These are phyloP conservation scores for Platanus orientalis DNA, from an alignment of 164 flowering plant genomes.

Conservation along the genomic window DNA sequence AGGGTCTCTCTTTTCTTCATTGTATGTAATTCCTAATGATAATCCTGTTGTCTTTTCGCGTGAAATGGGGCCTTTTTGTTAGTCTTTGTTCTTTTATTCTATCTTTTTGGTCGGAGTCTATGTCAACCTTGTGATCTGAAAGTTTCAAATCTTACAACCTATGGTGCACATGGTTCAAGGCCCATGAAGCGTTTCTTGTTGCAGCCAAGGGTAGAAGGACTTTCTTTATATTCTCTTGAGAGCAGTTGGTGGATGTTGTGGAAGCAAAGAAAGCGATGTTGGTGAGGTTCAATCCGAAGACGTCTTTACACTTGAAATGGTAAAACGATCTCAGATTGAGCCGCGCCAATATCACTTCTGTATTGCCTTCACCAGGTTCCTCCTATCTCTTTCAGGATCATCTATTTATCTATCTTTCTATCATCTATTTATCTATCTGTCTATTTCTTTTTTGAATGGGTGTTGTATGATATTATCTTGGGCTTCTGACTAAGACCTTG, in stretches of 20 bases:
- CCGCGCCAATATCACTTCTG: constrained; percentile 99
- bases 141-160: background rate
- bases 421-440: background rate
- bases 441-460: background rate
- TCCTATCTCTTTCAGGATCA: constrained; percentile 4
- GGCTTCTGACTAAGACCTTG: background rate
- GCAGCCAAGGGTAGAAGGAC: background rate
- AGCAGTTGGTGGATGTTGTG: constrained; percentile 9
- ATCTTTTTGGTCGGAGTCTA: constrained; percentile 10
- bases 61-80: constrained; percentile 8
- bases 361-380: background rate
- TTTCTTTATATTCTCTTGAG: background rate
- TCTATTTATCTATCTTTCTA: background rate
- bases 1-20: constrained; percentile 9
- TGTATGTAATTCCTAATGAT: constrained; percentile 8
- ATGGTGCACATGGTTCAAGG: background rate
- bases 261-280: constrained; percentile 70
- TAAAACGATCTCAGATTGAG: constrained; percentile 95
- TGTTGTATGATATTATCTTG: background rate
- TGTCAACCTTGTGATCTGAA: background rate
- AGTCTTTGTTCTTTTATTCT: background rate
- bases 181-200: background rate
- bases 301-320: constrained; percentile 49
- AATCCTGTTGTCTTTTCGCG: constrained; percentile 6
- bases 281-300: constrained; percentile 99